Evolutionary conservation across 495 filamentous ascomycete genomes (phyloP).

Genomic region (Annulohypoxylon maeteangense): DNA sequence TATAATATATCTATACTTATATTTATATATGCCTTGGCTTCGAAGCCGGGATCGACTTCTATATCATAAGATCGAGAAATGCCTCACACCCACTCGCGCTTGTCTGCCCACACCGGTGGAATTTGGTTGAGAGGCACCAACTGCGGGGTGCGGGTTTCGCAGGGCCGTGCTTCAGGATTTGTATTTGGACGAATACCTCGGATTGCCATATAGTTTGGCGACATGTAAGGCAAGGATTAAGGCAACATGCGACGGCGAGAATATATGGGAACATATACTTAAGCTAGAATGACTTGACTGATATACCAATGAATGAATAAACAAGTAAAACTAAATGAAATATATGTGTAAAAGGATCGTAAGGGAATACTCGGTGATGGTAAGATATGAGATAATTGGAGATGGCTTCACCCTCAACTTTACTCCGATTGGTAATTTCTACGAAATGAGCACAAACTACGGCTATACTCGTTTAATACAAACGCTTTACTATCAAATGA

Average conservation of each 20-base stretch:
- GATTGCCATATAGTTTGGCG: conserved; percentile 23
- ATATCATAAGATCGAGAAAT: conserved; percentile 11
- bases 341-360: neutral
- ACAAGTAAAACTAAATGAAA: neutral
- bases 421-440: conserved; percentile 9
- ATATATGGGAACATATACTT: conserved; percentile 15
- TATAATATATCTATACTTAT: too few species aligned
- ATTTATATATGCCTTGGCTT: neutral
- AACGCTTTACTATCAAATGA: neutral
- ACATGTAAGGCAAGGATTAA: neutral
- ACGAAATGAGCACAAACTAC: too few species aligned
- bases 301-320: conserved; percentile 3
- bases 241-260: conserved; percentile 6
- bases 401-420: conserved; percentile 11
- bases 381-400: neutral
- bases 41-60: neutral
- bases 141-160: conserved; percentile 25
- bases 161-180: neutral
- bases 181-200: conserved; percentile 15
- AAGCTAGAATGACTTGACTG: neutral
- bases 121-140: conserved; percentile 1
- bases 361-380: neutral
- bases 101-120: conserved; percentile 8
- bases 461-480: neutral
- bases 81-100: conserved; percentile 11